phyloP scores from a whole-genome alignment of 257 asterid genomes.

The Anisodus acutangulus region DNA sequence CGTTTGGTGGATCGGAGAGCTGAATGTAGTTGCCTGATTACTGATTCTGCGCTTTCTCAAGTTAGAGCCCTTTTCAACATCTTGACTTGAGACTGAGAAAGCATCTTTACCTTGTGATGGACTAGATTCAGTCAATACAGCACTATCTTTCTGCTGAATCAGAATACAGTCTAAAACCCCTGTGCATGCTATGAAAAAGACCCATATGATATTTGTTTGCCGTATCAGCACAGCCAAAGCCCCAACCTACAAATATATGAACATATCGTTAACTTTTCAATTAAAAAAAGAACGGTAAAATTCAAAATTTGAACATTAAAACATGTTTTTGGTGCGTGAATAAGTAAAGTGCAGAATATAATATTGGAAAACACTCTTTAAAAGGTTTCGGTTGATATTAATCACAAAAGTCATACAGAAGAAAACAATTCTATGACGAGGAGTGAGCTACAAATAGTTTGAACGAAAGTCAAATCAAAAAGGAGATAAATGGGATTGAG shows the following conservation, averaged over 20 bases:
- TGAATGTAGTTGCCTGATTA: constrained; percentile 32
- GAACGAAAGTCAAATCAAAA: background rate
- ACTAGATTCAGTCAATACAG: constrained; percentile 40
- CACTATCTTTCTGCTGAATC: constrained; percentile 46
- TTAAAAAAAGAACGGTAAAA: constrained; percentile 27
- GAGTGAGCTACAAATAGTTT: constrained; percentile 1
- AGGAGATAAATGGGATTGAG: background rate
- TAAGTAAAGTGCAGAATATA: background rate
- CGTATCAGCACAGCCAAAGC: constrained; percentile 78
- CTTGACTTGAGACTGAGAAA: constrained; percentile 37
- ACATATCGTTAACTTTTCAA: background rate
- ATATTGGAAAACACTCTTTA: background rate
- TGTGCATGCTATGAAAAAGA: constrained; percentile 77
- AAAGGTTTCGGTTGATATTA: background rate
- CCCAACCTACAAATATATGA: constrained; percentile 73
- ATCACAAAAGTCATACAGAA: background rate
- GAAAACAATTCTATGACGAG: constrained; percentile 9
- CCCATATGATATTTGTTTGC: constrained; percentile 94
- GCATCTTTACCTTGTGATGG: constrained; percentile 48
- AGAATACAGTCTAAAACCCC: constrained; percentile 63
- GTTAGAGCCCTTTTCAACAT: constrained; percentile 46
- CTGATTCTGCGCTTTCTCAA: constrained; percentile 72
- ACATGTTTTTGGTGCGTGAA: constrained; percentile 10
- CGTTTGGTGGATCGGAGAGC: constrained; percentile 35
- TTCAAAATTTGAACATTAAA: background rate